phyloP scores from a whole-genome alignment of 345 rosid genomes.

The Pelargonium nanum region DNA sequence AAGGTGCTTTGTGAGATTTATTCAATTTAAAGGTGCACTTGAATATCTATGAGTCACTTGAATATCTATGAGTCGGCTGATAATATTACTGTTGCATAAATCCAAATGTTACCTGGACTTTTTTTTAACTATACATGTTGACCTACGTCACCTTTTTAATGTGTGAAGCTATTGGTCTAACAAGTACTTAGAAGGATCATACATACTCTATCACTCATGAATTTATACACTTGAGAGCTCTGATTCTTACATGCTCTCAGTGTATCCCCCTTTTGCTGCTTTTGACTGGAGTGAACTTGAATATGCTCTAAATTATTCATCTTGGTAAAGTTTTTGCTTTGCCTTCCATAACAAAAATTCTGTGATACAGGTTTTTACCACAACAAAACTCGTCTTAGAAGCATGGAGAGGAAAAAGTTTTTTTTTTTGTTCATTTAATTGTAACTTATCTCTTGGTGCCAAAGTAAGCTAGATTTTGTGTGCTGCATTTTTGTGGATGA shows the following conservation, averaged over 20 bases:
- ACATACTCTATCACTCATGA: background rate
- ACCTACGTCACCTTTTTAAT: background rate
- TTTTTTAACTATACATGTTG: background rate
- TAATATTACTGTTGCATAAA: too few species aligned
- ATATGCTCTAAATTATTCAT: too few species aligned
- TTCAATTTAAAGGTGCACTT: background rate
- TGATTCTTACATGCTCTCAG: too few species aligned
- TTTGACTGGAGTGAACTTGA: too few species aligned
- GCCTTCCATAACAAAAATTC: too few species aligned
- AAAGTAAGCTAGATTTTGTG: background rate
- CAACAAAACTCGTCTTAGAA: too few species aligned
- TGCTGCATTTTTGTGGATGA: slow-evolving; percentile 31
- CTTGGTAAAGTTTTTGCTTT: too few species aligned
- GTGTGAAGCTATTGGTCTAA: background rate
- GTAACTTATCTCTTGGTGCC: background rate
- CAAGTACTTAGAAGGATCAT: background rate
- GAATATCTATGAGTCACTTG: too few species aligned
- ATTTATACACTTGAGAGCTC: too few species aligned
- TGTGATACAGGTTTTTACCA: too few species aligned
- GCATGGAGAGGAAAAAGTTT: background rate
- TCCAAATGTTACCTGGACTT: background rate
- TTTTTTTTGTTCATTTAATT: background rate
- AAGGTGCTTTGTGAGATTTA: background rate
- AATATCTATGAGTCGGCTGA: background rate
- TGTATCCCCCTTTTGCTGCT: too few species aligned